Evolutionary conservation across 2,329 filamentous ascomycete genomes (phyloP), one percentile per base, ranked within the genome.

Genomic region (Harringtonia aguacate): DNA sequence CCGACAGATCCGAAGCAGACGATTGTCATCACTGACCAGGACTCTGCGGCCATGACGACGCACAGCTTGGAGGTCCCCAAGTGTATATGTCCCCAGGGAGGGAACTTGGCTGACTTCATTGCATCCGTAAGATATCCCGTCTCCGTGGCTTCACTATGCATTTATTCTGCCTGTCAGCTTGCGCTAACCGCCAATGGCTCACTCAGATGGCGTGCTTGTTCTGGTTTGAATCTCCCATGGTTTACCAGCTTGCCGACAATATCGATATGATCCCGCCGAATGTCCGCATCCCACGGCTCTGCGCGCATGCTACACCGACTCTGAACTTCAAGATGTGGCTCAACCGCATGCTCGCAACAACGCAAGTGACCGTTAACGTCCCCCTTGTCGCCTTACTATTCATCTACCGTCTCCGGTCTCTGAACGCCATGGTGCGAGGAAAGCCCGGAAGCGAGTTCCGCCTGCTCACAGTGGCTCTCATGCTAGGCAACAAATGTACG

Each of bases 401-500:
- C 67, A 85, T 98, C 51, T 94, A 95, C 63, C 77, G 90, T 38
- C 65, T 98, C 50, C 97, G 97, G 68, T 86, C 83, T 60, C 81
- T 84, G 50, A 97, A 95, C 54, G 86, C 88, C 0, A 79, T 75
- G 4, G 90, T 97, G 17, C 87, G 89, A 58, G 92, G 92, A 34
- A 90, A 90, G 56, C 81, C 81, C 20, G 92, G 92, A 6, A 98
- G 92, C 61, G 92, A 97, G 61, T 97, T 92, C 58, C 75, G 92
- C 17, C 69, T 98, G 21, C 71, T 97, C 56, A 97, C 92, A 0
- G 89, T 97, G 39, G 92, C 92, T 21, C 68, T 98, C 52, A 98
- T 98, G 92, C 72, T 98, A 47, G 90, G 89, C 49, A 98, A 98
- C 63, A 98, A 98, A 68, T 98, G 82, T 86, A 62, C 58, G 77